Percentiles rank a stretch among this genome's conserved stretches.
Evolutionary conservation across 2,329 filamentous ascomycete species (phyloP).

Genomic region (Fusarium goolgardi): DNA sequence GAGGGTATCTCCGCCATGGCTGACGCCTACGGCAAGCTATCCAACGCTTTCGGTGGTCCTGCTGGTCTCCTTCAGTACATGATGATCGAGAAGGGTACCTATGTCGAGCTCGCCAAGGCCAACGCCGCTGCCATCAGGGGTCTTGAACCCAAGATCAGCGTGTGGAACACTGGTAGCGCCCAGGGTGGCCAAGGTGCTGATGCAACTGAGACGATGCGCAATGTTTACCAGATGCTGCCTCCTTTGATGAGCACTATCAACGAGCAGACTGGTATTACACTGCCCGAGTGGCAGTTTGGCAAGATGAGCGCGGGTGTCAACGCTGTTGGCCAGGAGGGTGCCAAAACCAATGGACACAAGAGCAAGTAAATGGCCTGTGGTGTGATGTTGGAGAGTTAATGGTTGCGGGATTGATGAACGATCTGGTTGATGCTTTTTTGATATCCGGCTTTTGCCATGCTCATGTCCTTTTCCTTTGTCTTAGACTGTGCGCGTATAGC

Average conservation of each 20-base stretch:
- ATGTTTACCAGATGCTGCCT: conserved; percentile 86
- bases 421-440: conserved; percentile 4
- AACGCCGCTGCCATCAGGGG: conserved; percentile 82
- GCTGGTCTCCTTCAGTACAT: conserved; percentile 83
- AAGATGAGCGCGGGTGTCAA: conserved; percentile 52
- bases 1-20: conserved; percentile 83
- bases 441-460: conserved; percentile 19
- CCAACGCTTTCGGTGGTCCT: conserved; percentile 80
- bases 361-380: background rate
- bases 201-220: conserved; percentile 73
- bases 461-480: conserved; percentile 11
- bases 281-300: conserved; percentile 81
- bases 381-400: background rate
- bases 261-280: conserved; percentile 85
- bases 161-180: conserved; percentile 81
- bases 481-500: conserved; percentile 7
- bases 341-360: conserved; percentile 43
- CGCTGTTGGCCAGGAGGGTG: conserved; percentile 47
- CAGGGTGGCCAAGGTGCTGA: conserved; percentile 58
- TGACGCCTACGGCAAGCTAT: conserved; percentile 79
- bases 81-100: conserved; percentile 87
- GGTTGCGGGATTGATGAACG: background rate
- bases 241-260: conserved; percentile 87
- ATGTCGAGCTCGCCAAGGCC: conserved; percentile 79
- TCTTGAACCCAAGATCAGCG: conserved; percentile 87